These are phyloP conservation scores for Gentiana macrophylla DNA, from an alignment of 257 asterid species.

Conservation along the genomic window DNA sequence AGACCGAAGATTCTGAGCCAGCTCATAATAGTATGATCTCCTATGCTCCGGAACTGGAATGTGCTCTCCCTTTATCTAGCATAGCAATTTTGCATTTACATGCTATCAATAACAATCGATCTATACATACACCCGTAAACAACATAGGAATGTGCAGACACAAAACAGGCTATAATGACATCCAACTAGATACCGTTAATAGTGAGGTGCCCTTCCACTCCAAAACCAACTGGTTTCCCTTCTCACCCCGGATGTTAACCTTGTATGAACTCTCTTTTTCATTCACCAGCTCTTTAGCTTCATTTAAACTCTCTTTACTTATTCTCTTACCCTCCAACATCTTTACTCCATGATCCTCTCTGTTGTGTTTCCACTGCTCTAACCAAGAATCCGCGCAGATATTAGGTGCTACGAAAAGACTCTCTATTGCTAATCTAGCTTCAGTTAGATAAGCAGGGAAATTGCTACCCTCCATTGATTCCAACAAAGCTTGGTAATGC, in stretches of 20 bases:
- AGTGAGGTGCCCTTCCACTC: slow-evolving; percentile 50
- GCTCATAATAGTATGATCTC: no score
- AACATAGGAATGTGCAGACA: no score
- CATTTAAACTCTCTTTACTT: slow-evolving; percentile 37
- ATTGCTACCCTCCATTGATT: slow-evolving; percentile 40
- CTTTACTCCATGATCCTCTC: background rate
- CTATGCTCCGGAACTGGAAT: no score
- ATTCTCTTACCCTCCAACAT: slow-evolving; percentile 24
- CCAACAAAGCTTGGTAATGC: slow-evolving; percentile 44
- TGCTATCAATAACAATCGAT: no score
- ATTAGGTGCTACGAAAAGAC: slow-evolving; percentile 42
- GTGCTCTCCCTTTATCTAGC: no score
- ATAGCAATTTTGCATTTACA: no score
- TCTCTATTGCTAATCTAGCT: slow-evolving; percentile 60
- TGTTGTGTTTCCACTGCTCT: slow-evolving; percentile 30
- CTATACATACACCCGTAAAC: no score
- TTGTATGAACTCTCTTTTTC: slow-evolving; percentile 28
- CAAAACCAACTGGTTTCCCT: slow-evolving; percentile 44
- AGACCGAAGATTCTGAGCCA: no score
- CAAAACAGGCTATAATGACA: background rate
- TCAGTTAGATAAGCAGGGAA: slow-evolving; percentile 52
- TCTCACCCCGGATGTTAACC: slow-evolving; percentile 22
- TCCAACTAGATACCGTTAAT: slow-evolving; percentile 64
- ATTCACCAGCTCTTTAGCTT: slow-evolving; percentile 46
- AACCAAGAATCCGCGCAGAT: slow-evolving; percentile 41